A percentile compares a stretch with the other conserved stretches of the same genome.
These are phyloP conservation scores for Trichopus zeylanicus DNA, from an alignment of 116 monocot genomes.

Conservation along the genomic window DNA sequence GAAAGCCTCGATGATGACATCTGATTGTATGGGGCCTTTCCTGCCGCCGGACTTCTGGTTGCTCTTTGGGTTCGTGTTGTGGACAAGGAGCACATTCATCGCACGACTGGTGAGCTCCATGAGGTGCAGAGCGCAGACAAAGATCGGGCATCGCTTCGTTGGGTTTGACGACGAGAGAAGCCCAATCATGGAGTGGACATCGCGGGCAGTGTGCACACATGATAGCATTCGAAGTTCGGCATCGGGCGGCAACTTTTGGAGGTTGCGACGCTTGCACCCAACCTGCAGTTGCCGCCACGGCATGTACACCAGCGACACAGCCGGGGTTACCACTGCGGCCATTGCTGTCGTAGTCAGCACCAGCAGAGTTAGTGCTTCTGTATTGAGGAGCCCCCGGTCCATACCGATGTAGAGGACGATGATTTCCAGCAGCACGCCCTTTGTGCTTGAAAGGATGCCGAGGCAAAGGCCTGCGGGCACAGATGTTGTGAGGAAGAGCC, in stretches of 20 bases:
- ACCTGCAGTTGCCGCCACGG: conserved; percentile 14
- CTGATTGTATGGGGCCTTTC: conserved; percentile 13
- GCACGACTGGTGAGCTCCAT: conserved; percentile 65
- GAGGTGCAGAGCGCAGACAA: conserved; percentile 65
- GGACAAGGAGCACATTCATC: conserved; percentile 40
- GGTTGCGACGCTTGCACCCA: conserved; percentile 60
- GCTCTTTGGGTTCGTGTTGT: conserved; percentile 6
- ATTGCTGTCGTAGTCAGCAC: conserved; percentile 30
- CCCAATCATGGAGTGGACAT: conserved; percentile 50
- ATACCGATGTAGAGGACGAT: conserved; percentile 56
- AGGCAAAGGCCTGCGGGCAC: conserved; percentile 36
- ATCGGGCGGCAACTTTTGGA: conserved; percentile 35
- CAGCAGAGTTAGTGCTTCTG: conserved; percentile 12
- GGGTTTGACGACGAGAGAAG: conserved; percentile 59
- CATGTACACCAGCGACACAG: conserved; percentile 17
- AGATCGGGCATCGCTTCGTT: conserved; percentile 58
- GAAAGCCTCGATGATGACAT: conserved; percentile 42
- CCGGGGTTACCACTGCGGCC: conserved; percentile 41
- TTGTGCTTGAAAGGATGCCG: conserved; percentile 54
- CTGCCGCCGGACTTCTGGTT: neutral
- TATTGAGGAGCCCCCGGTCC: conserved; percentile 8
- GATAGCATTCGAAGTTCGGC: conserved; percentile 63
- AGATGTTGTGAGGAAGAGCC: conserved; percentile 30
- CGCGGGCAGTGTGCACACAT: conserved; percentile 46
- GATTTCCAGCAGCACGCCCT: conserved; percentile 48